These are phyloP conservation scores for Apodospora peruviana DNA, from an alignment of 495 filamentous ascomycete species.

Conservation along the genomic window DNA sequence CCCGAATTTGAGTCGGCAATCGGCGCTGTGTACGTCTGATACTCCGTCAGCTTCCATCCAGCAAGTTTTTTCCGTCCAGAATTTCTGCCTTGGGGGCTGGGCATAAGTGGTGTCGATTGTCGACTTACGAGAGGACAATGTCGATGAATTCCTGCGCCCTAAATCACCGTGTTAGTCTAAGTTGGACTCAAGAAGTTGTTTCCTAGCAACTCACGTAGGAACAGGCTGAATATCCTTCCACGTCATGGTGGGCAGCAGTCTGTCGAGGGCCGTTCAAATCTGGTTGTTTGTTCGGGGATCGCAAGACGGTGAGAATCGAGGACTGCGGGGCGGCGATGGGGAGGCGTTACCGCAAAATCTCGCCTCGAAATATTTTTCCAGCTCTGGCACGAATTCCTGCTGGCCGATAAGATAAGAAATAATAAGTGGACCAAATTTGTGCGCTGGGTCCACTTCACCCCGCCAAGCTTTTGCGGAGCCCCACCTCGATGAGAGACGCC, in stretches of 20 bases:
- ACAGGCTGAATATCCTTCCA: conserved; percentile 77
- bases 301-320: conserved; percentile 4
- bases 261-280: conserved; percentile 5
- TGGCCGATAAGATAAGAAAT: conserved; percentile 26
- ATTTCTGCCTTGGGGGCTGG: neutral
- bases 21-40: conserved; percentile 85
- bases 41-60: conserved; percentile 5
- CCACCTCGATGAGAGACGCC: too few relatives aligned
- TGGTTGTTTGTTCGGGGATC: conserved; percentile 5
- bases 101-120: neutral
- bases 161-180: too few relatives aligned
- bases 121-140: conserved; percentile 64
- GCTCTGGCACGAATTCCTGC: conserved; percentile 6
- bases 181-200: too few relatives aligned
- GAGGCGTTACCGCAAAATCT: conserved; percentile 5
- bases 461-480: neutral
- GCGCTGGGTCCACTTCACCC: too few relatives aligned
- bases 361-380: conserved; percentile 27
- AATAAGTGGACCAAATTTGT: conserved; percentile 2
- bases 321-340: conserved; percentile 26
- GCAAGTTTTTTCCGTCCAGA: neutral
- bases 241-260: conserved; percentile 32
- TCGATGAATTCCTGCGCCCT: conserved; percentile 81
- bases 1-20: conserved; percentile 84
- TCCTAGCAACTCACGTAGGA: conserved; percentile 63